phyloP scores from a whole-genome alignment of 768 basidiomycete genomes.

The Lentinula raphanica region DNA sequence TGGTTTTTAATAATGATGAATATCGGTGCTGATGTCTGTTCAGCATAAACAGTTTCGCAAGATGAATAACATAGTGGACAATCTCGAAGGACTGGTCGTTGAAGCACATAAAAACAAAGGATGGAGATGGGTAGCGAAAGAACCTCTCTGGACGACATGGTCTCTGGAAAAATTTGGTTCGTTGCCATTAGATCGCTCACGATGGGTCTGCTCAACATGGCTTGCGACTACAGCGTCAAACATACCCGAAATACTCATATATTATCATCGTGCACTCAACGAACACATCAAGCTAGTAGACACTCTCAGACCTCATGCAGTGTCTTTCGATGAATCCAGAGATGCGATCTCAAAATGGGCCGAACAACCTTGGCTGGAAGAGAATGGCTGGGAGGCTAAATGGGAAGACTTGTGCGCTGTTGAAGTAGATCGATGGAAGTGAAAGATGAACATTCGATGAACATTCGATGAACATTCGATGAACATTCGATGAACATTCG shows the following conservation, averaged over 20 bases:
- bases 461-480: no score
- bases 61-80: conserved; percentile 60
- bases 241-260: conserved; percentile 49
- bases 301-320: conserved; percentile 55
- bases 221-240: conserved; percentile 39
- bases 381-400: conserved; percentile 60
- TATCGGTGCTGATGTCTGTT: background rate
- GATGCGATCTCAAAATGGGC: conserved; percentile 61
- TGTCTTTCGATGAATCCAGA: conserved; percentile 67
- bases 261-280: conserved; percentile 63
- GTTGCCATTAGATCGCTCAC: conserved; percentile 12
- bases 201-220: background rate
- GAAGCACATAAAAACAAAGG: conserved; percentile 74
- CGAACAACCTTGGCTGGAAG: conserved; percentile 62
- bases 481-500: no score
- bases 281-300: conserved; percentile 53
- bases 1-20: conserved; percentile 14
- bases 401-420: conserved; percentile 77
- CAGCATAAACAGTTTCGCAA: conserved; percentile 70
- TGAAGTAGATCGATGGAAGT: conserved; percentile 75
- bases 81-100: conserved; percentile 54
- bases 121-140: conserved; percentile 61
- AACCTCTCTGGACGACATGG: conserved; percentile 82
- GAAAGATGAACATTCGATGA: no score
- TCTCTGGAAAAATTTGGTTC: conserved; percentile 73